Evolutionary conservation across 306 rosid genomes (phyloP).

Genomic region (Prosopis cineraria): DNA sequence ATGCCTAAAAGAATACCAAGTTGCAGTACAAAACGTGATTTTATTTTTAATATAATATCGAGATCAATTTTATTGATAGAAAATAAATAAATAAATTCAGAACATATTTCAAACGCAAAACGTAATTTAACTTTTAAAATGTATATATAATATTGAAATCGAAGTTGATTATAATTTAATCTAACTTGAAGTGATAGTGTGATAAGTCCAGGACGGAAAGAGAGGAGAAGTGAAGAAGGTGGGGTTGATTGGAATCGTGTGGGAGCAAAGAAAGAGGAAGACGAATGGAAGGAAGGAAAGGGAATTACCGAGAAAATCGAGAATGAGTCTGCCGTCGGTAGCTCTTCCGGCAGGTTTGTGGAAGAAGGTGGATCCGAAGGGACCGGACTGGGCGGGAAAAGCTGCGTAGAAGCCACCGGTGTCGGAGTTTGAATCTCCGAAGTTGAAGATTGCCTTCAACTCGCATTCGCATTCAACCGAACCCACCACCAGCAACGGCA

Average conservation of each 20-base stretch:
- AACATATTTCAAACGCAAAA: too few relatives aligned
- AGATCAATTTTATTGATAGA: too few relatives aligned
- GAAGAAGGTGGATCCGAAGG: constrained; percentile 72
- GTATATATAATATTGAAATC: too few relatives aligned
- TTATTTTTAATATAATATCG: too few relatives aligned
- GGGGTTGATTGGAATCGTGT: neutral
- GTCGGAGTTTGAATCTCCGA: constrained; percentile 69
- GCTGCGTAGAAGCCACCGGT: constrained; percentile 66
- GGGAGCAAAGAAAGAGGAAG: neutral
- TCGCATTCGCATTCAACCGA: constrained; percentile 43
- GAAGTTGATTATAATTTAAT: too few relatives aligned
- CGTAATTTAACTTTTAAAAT: too few relatives aligned
- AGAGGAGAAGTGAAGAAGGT: neutral
- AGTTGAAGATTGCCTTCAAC: constrained; percentile 75
- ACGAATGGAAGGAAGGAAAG: neutral
- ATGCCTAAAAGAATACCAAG: too few relatives aligned
- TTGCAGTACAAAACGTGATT: too few relatives aligned
- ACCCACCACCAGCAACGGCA: constrained; percentile 30
- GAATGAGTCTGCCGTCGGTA: constrained; percentile 76
- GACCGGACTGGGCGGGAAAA: constrained; percentile 67
- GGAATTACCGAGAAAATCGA: constrained; percentile 77
- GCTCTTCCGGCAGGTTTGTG: constrained; percentile 73
- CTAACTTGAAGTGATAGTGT: too few relatives aligned
- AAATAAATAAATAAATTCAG: too few relatives aligned
- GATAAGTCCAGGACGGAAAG: too few relatives aligned